Evolutionary conservation across 176 grass and related monocot genomes (phyloP), one percentile per base, ranked within the genome.

Genomic region (Themeda triandra): DNA sequence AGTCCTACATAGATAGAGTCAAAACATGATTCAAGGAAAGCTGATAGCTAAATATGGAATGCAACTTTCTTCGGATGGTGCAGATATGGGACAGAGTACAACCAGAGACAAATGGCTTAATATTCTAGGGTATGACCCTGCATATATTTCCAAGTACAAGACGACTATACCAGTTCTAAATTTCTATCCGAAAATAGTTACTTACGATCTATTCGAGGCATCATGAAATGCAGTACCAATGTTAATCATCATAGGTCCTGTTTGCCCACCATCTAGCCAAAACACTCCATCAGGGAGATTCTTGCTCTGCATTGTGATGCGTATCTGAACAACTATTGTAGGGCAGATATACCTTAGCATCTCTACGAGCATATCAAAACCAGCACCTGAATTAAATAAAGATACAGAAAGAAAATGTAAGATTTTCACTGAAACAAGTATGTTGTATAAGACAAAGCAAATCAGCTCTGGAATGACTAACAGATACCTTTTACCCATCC

Each of bases 341-440:
- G 96, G 93, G 73, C 85, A 98, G 69, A 90, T 91, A 87, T 94
- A 92, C 77, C 91, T 90, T 74, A 98, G 83, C 84, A 92, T 93
- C 83, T 95, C 93, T 80, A 98, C 89, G 10, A 98, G 94, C 87
- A 94, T 86, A 92, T 98, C 93, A 69, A 88, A 98, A 85, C 96
- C 96, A 93, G 93, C 89, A 84, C 96, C 93, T 98, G 72, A 41
- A 86, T 68, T 36, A 73, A 75, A 15, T 37, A 51, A 6, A 80
- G 53, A 53, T 30, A 23, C 36, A 25, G 24, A 83, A 62, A 56
- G 53, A 40, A 65, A 77, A 91, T 28, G 2, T 29, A 77, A 21
- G 27, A 41, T 31, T 58, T 88, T 82, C 82, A 76, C 64, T 31
- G 39, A 53, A 78, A 65, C 23, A 69, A 23, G 44, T 10, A 14